Evolutionary conservation across 2,329 filamentous ascomycete species (phyloP).

Genomic region (Ascochyta fabae): DNA sequence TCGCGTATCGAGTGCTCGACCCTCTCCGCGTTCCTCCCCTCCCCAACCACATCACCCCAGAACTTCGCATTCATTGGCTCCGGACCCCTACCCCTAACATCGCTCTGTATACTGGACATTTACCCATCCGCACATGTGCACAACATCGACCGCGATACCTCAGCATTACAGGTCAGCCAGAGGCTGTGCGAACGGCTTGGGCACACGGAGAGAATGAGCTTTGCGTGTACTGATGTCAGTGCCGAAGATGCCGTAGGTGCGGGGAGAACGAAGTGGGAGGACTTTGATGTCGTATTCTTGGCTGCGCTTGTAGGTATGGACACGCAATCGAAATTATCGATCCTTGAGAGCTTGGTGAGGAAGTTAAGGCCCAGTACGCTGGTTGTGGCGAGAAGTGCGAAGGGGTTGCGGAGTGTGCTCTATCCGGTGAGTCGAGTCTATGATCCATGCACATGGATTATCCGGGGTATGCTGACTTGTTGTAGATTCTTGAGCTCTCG

Average conservation of each 20-base stretch:
- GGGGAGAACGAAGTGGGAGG: constrained; percentile 30
- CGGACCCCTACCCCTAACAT: constrained; percentile 58
- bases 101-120: constrained; percentile 52
- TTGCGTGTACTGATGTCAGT: constrained; percentile 47
- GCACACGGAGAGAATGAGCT: constrained; percentile 43
- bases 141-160: constrained; percentile 53
- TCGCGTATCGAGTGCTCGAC: constrained; percentile 55
- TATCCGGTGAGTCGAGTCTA: constrained; percentile 53
- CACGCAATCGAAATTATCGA: constrained; percentile 51
- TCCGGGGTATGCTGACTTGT: neutral
- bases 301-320: constrained; percentile 58
- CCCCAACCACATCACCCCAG: constrained; percentile 22
- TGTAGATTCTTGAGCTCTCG: constrained; percentile 50
- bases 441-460: neutral
- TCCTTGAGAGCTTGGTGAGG: constrained; percentile 47
- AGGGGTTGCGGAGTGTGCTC: constrained; percentile 53
- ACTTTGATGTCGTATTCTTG: constrained; percentile 57
- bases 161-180: constrained; percentile 45
- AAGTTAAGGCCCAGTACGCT: constrained; percentile 53
- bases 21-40: constrained; percentile 46
- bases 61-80: constrained; percentile 59
- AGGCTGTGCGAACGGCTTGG: constrained; percentile 46
- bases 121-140: constrained; percentile 44
- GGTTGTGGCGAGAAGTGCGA: constrained; percentile 56
- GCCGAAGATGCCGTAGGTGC: neutral